Evolutionary conservation across 495 filamentous ascomycete species (phyloP).

Genomic region (Lepidopterella palustris): DNA sequence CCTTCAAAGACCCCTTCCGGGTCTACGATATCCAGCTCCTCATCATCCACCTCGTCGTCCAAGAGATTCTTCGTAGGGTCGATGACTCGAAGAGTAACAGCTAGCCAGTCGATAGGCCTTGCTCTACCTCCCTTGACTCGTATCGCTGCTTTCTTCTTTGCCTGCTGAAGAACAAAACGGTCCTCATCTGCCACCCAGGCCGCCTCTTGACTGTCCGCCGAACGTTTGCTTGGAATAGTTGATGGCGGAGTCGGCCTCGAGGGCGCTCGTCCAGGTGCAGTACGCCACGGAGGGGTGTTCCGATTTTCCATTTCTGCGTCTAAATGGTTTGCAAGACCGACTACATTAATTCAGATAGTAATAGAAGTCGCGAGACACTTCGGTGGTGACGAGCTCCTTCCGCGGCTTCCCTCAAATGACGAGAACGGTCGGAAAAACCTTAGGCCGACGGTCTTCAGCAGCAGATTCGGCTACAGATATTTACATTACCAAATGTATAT

Average conservation of each 20-base stretch:
- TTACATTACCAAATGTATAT: no score
- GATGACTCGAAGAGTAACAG: slow-evolving; percentile 80
- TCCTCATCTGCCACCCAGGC: slow-evolving; percentile 90
- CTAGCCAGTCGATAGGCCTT: slow-evolving; percentile 91
- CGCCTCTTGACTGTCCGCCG: slow-evolving; percentile 36
- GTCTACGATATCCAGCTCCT: slow-evolving; percentile 70
- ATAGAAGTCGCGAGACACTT: neutral
- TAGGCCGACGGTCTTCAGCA: no score
- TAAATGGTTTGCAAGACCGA: neutral
- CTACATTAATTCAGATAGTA: neutral
- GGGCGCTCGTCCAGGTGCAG: slow-evolving; percentile 1
- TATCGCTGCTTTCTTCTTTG: slow-evolving; percentile 96
- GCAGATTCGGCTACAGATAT: no score
- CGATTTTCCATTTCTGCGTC: slow-evolving; percentile 7
- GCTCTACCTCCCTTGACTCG: slow-evolving; percentile 90
- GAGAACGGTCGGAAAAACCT: no score
- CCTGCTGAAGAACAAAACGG: slow-evolving; percentile 90
- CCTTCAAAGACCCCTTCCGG: slow-evolving; percentile 78
- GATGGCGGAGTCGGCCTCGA: slow-evolving; percentile 19
- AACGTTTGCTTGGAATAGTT: slow-evolving; percentile 33
- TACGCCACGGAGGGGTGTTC: slow-evolving; percentile 26
- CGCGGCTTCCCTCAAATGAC: no score
- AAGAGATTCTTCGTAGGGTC: slow-evolving; percentile 65
- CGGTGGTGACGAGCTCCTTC: neutral
- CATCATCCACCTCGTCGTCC: slow-evolving; percentile 77